phyloP scores from a whole-genome alignment of 495 filamentous ascomycete species.

The Annulohypoxylon maeteangense region DNA sequence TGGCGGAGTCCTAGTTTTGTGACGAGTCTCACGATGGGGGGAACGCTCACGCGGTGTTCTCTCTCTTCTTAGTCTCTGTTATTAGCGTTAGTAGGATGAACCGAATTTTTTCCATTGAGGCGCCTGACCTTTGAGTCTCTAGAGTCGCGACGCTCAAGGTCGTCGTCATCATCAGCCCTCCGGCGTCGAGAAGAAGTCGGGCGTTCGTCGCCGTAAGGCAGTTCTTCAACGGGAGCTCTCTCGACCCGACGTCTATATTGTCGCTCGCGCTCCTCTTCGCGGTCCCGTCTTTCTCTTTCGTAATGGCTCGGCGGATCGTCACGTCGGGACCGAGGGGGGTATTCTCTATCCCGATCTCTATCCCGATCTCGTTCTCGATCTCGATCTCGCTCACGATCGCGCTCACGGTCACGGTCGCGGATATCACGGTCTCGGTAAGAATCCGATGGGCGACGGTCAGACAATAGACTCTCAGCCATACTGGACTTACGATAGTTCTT shows the following conservation, averaged over 20 bases:
- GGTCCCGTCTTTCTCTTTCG: constrained; percentile 77
- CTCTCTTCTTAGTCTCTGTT: constrained; percentile 70
- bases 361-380: constrained; percentile 58
- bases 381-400: constrained; percentile 56
- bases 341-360: constrained; percentile 54
- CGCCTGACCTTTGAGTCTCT: constrained; percentile 68
- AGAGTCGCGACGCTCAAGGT: constrained; percentile 72
- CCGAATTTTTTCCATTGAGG: not conserved
- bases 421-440: constrained; percentile 65
- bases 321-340: constrained; percentile 55
- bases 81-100: constrained; percentile 30
- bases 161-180: constrained; percentile 80
- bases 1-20: constrained; percentile 64
- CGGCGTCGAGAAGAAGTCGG: constrained; percentile 69
- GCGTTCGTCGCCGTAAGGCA: constrained; percentile 87
- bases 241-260: constrained; percentile 85
- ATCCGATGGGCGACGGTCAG: constrained; percentile 60
- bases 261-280: constrained; percentile 86
- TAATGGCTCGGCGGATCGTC: constrained; percentile 65
- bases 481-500: constrained; percentile 84
- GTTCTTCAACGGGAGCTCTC: constrained; percentile 77
- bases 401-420: constrained; percentile 57
- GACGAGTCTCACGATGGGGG: constrained; percentile 63
- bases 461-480: constrained; percentile 69
- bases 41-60: constrained; percentile 68